phyloP scores from a whole-genome alignment of 495 filamentous ascomycete genomes.

The Penicillium salamii region DNA sequence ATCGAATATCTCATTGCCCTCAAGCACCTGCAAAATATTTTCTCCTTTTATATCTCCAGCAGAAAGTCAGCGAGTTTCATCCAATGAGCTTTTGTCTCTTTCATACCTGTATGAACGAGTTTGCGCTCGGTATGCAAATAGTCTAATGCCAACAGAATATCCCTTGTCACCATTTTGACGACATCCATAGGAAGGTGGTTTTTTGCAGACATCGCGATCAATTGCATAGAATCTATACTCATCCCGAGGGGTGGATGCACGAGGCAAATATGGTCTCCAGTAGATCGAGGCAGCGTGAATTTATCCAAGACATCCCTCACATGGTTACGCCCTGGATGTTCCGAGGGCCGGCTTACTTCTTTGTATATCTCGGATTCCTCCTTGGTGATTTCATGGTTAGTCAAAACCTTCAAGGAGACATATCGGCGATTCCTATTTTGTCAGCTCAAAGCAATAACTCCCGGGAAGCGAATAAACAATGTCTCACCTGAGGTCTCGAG shows the following conservation, averaged over 20 bases:
- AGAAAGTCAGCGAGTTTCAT: slow-evolving; percentile 14
- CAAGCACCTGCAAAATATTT: slow-evolving; percentile 43
- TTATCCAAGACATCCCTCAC: slow-evolving; percentile 27
- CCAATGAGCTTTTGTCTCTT: slow-evolving; percentile 10
- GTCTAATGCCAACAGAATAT: slow-evolving; percentile 40
- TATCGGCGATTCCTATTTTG: slow-evolving; percentile 33
- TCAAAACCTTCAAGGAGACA: slow-evolving; percentile 44
- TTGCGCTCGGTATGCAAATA: slow-evolving; percentile 47
- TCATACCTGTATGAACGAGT: slow-evolving; percentile 43
- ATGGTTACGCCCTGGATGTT: slow-evolving; percentile 27
- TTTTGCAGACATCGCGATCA: too few species aligned
- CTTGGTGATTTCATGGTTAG: slow-evolving; percentile 8
- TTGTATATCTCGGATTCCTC: slow-evolving; percentile 30
- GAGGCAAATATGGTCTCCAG: slow-evolving; percentile 34
- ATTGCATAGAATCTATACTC: slow-evolving; percentile 32
- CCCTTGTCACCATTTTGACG: slow-evolving; percentile 25
- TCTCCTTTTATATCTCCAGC: slow-evolving; percentile 37
- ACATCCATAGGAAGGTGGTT: too few species aligned
- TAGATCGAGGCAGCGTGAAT: slow-evolving; percentile 27
- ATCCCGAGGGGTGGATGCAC: slow-evolving; percentile 43
- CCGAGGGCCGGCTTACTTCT: slow-evolving; percentile 18
- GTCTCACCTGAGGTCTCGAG: too few species aligned
- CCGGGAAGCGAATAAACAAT: too few species aligned
- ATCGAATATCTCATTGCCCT: slow-evolving; percentile 42
- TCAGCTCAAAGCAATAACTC: too few species aligned